Conservation (phyloP, 371 early-diverging fungal genomes). For the Mucor mucedo region DNA sequence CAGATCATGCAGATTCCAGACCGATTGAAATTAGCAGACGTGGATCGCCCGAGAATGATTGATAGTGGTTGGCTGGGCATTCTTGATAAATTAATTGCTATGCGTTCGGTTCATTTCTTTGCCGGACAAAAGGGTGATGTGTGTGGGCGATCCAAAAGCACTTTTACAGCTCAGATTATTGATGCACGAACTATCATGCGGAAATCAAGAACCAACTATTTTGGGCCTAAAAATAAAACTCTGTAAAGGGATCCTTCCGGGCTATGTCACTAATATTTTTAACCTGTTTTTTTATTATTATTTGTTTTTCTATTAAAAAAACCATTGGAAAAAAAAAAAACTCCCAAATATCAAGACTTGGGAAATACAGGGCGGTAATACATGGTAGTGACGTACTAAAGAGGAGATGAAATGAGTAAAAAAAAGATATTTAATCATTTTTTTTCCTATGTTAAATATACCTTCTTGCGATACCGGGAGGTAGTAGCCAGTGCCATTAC, state of each 20-base stretch:
- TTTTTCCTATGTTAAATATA: constrained; percentile 17
- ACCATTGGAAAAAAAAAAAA: background rate
- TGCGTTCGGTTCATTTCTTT: constrained; percentile 53
- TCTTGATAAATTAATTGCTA: constrained; percentile 54
- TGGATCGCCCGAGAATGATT: constrained; percentile 8
- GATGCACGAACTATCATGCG: background rate
- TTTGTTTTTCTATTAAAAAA: no score
- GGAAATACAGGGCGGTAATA: constrained; percentile 78
- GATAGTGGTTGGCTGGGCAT: constrained; percentile 50
- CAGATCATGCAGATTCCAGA: constrained; percentile 38
- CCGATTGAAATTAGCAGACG: background rate
- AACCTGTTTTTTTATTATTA: no score
- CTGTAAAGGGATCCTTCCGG: no score
- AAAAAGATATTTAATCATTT: background rate
- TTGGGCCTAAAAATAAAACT: background rate
- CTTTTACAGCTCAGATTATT: constrained; percentile 34
- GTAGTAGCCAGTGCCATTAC: constrained; percentile 95
- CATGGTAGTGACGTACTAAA: constrained; percentile 79
- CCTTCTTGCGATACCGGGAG: constrained; percentile 87
- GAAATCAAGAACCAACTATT: background rate
- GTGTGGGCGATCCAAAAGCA: constrained; percentile 45
- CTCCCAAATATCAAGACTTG: constrained; percentile 13
- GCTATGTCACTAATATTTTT: no score
- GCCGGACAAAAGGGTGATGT: constrained; percentile 43
- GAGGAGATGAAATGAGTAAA: background rate